A percentile compares a stretch with the other conserved stretches of the same genome.
phyloP scores from a whole-genome alignment of 805 yeast species.

The Grigorovia humatica region DNA sequence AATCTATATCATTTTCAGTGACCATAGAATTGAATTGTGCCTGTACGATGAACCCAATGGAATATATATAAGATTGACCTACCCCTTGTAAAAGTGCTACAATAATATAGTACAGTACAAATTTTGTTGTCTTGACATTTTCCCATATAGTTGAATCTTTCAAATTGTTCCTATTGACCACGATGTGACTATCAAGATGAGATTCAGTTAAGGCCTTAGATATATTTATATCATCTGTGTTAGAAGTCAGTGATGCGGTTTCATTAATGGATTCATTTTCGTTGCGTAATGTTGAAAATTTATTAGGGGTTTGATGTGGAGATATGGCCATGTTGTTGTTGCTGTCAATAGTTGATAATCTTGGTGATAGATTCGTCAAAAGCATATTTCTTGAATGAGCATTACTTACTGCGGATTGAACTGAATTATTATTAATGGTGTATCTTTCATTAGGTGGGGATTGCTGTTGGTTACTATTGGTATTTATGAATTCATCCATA shows the following conservation, averaged over 20 bases:
- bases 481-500: neutral
- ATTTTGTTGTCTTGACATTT: conserved; percentile 21
- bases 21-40: conserved; percentile 30
- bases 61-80: conserved; percentile 63
- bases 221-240: too few relatives aligned
- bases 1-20: conserved; percentile 1
- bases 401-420: neutral
- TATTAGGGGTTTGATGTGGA: neutral
- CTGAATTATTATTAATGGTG: too few relatives aligned
- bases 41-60: conserved; percentile 63
- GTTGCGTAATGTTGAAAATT: neutral
- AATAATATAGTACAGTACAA: conserved; percentile 43
- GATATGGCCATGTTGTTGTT: neutral
- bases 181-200: neutral
- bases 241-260: neutral
- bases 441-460: too few relatives aligned
- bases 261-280: neutral
- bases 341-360: neutral
- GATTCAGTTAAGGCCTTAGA: neutral
- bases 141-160: conserved; percentile 1
- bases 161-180: too few relatives aligned
- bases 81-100: conserved; percentile 49
- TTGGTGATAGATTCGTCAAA: neutral
- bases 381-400: neutral
- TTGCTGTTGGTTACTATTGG: conserved; percentile 8